A percentile compares a stretch with the other conserved stretches of the same genome.
phyloP scores from a whole-genome alignment of 2,329 filamentous ascomycete genomes.

The Bipolaris gigantea region DNA sequence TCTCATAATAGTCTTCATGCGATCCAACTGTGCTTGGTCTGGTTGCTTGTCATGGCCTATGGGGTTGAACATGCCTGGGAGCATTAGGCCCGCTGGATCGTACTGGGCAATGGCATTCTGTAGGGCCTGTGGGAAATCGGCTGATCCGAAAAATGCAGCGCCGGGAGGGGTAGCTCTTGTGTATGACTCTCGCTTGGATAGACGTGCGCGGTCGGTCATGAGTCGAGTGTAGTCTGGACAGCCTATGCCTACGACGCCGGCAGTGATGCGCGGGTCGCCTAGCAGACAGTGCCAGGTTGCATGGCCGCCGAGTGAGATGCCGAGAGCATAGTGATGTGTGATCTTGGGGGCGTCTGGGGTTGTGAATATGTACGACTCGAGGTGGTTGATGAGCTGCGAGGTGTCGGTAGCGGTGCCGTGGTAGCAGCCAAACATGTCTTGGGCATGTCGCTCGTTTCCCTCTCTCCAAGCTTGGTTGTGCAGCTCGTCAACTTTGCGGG shows the following conservation, averaged over 20 bases:
- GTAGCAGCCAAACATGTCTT: slow-evolving; percentile 86
- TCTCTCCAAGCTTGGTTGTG: slow-evolving; percentile 79
- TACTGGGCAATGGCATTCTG: slow-evolving; percentile 63
- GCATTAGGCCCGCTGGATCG: slow-evolving; percentile 77
- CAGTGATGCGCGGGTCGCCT: slow-evolving; percentile 75
- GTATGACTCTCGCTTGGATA: slow-evolving; percentile 67
- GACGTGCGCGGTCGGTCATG: slow-evolving; percentile 75
- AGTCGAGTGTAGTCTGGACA: slow-evolving; percentile 86
- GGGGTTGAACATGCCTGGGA: slow-evolving; percentile 46
- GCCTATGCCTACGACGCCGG: slow-evolving; percentile 79
- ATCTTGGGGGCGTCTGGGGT: slow-evolving; percentile 49
- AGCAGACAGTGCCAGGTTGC: slow-evolving; percentile 82
- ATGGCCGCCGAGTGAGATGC: slow-evolving; percentile 85
- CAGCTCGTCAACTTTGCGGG: slow-evolving; percentile 64
- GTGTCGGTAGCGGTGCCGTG: slow-evolving; percentile 75
- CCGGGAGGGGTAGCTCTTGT: slow-evolving; percentile 59
- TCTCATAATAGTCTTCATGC: slow-evolving; percentile 39
- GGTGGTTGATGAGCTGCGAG: slow-evolving; percentile 71
- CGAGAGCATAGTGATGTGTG: slow-evolving; percentile 71
- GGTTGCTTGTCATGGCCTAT: slow-evolving; percentile 29
- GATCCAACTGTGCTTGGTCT: slow-evolving; percentile 39
- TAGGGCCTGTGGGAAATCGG: slow-evolving; percentile 73
- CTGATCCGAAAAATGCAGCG: slow-evolving; percentile 70
- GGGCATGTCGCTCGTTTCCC: slow-evolving; percentile 79
- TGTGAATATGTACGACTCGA: slow-evolving; percentile 74